A percentile compares a stretch with the other conserved stretches of the same genome.
Conservation (phyloP, 148 eudicot species). For the Nepenthes gracilis region DNA sequence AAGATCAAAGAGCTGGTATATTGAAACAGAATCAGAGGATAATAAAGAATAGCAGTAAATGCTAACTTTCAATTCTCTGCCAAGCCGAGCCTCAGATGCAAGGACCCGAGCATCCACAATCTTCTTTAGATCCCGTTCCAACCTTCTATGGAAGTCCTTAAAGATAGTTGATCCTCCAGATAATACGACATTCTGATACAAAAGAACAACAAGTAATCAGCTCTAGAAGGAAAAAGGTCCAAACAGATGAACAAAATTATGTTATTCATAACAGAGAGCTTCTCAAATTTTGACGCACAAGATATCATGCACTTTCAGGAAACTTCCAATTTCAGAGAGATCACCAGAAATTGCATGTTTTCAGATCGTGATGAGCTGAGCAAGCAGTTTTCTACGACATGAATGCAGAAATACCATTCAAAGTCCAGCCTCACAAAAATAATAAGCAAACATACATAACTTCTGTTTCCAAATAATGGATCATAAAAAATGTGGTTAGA, state of each 20-base stretch:
- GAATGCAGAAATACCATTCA: background rate
- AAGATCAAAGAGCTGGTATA: background rate
- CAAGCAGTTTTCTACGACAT: background rate
- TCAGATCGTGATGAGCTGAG: background rate
- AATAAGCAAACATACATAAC: no score
- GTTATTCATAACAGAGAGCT: background rate
- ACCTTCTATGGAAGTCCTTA: constrained; percentile 82
- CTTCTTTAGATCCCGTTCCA: constrained; percentile 93
- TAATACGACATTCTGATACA: constrained; percentile 68
- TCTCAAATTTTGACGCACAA: no score
- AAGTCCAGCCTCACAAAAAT: no score
- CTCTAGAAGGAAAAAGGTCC: background rate
- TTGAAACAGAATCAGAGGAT: background rate
- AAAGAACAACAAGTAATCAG: background rate
- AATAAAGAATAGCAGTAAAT: background rate
- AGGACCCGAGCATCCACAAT: constrained; percentile 88
- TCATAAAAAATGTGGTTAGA: no score
- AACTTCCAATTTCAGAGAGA: no score
- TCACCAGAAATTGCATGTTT: background rate
- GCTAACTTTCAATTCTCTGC: constrained; percentile 67
- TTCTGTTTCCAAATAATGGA: no score
- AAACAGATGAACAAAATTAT: background rate
- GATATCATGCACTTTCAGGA: no score
- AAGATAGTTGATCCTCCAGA: constrained; percentile 99
- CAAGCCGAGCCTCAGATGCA: constrained; percentile 67